phyloP scores from a whole-genome alignment of 2,329 filamentous ascomycete species.

The Lasiodiplodia theobromae region DNA sequence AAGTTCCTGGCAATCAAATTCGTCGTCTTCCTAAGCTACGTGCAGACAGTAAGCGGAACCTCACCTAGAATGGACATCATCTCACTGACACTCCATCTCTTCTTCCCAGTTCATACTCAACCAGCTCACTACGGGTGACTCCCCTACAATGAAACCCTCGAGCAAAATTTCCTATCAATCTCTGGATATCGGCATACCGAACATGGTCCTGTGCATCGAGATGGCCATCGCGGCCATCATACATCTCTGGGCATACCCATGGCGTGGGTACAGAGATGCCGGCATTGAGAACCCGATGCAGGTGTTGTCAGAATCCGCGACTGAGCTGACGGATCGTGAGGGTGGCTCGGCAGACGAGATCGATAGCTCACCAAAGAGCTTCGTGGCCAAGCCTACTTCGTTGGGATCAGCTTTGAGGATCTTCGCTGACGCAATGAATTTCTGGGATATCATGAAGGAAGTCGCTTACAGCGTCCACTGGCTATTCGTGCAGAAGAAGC shows the following conservation, averaged over 20 bases:
- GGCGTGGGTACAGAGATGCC: constrained; percentile 64
- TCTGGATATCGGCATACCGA: constrained; percentile 78
- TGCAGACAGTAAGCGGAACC: constrained; percentile 60
- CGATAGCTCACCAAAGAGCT: neutral
- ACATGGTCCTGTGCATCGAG: constrained; percentile 76
- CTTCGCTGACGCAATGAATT: neutral
- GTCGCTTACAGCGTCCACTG: neutral
- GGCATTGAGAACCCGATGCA: neutral
- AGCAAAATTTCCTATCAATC: constrained; percentile 1
- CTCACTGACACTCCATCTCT: constrained; percentile 34
- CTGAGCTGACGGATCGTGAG: neutral
- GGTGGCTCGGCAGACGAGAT: neutral
- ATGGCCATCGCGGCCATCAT: constrained; percentile 79
- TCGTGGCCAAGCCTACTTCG: no score
- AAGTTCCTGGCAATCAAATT: constrained; percentile 86
- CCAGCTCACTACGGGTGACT: neutral
- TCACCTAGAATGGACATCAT: neutral
- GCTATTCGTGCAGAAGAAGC: constrained; percentile 1
- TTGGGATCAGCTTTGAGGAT: neutral
- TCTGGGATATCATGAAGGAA: neutral
- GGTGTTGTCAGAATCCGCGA: neutral
- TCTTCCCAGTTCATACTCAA: constrained; percentile 63
- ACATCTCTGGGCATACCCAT: constrained; percentile 81
- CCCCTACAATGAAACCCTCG: neutral
- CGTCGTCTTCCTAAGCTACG: constrained; percentile 85